A percentile compares a stretch with the other conserved stretches of the same genome.
Conservation (phyloP, 352 stramenopile species). For the Globisporangium canariense region DNA sequence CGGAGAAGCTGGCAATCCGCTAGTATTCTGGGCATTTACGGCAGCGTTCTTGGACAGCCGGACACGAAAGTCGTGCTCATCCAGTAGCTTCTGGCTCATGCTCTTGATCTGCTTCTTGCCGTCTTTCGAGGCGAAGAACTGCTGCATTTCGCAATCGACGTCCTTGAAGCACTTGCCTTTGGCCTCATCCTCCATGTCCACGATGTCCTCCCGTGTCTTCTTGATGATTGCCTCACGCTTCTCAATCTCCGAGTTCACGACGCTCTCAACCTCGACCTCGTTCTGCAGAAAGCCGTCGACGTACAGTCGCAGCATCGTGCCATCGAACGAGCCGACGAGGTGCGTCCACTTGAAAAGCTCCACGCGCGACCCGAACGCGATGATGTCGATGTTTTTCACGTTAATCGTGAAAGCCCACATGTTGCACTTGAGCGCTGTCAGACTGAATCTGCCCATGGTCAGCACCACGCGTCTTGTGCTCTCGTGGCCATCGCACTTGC, state of each 20-base stretch:
- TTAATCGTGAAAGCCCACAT: slow-evolving; percentile 82
- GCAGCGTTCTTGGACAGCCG: slow-evolving; percentile 47
- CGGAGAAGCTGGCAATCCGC: background rate
- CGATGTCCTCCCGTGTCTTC: slow-evolving; percentile 79
- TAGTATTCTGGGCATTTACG: slow-evolving; percentile 5
- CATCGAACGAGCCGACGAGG: slow-evolving; percentile 87
- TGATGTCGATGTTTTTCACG: slow-evolving; percentile 73
- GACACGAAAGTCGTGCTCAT: slow-evolving; percentile 82
- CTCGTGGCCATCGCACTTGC: slow-evolving; percentile 57
- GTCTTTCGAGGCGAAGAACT: slow-evolving; percentile 72
- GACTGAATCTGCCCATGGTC: slow-evolving; percentile 67
- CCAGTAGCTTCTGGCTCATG: slow-evolving; percentile 63
- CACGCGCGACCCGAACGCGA: slow-evolving; percentile 47
- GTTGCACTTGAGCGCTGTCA: slow-evolving; percentile 72
- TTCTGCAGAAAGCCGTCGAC: slow-evolving; percentile 71
- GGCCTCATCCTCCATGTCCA: slow-evolving; percentile 67
- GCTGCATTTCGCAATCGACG: slow-evolving; percentile 56
- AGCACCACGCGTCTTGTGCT: slow-evolving; percentile 68
- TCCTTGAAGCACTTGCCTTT: slow-evolving; percentile 74
- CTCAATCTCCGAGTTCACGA: slow-evolving; percentile 67
- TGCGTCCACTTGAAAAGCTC: slow-evolving; percentile 80
- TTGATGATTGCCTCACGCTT: slow-evolving; percentile 58
- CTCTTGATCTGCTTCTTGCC: slow-evolving; percentile 59
- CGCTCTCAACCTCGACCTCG: slow-evolving; percentile 67
- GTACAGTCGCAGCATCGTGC: slow-evolving; percentile 79